phyloP scores from a whole-genome alignment of 73 alveolate genomes.

The Effrenium voratum region DNA sequence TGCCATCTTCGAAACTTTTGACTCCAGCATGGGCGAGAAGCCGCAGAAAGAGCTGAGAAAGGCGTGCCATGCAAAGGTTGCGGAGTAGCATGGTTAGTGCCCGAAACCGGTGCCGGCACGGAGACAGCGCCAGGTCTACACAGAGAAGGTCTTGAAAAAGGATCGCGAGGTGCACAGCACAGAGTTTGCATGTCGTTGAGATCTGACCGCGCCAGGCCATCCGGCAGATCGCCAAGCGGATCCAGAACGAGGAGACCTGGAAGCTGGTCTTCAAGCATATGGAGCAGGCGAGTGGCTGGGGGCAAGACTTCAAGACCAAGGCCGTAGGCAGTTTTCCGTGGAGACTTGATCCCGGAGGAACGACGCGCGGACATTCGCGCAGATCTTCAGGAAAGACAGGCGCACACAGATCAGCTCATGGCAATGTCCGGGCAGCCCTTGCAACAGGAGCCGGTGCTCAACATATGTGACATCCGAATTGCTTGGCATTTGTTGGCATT shows the following conservation, averaged over 20 bases:
- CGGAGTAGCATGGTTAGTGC: too few relatives aligned
- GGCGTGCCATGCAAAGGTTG: background rate
- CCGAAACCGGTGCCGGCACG: too few relatives aligned
- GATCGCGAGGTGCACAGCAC: conserved; percentile 32
- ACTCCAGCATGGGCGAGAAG: conserved; percentile 82
- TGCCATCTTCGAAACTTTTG: conserved; percentile 45
- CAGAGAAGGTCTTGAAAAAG: conserved; percentile 20
- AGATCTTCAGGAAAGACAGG: conserved; percentile 57
- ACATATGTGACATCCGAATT: background rate
- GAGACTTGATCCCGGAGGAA: conserved; percentile 16
- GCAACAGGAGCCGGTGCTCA: conserved; percentile 4
- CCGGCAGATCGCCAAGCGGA: conserved; percentile 69
- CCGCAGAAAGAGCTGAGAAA: conserved; percentile 57
- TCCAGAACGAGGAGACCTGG: conserved; percentile 82
- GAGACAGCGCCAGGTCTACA: conserved; percentile 52
- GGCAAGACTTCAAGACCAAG: too few relatives aligned
- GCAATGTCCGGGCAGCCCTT: conserved; percentile 50
- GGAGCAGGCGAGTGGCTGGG: conserved; percentile 35
- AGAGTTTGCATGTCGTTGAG: background rate
- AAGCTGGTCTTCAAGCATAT: conserved; percentile 50
- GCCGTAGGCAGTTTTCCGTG: too few relatives aligned
- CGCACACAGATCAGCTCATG: conserved; percentile 74
- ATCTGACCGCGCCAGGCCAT: conserved; percentile 19
- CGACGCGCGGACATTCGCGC: conserved; percentile 79
- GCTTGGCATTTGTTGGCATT: background rate